Conservation (phyloP, 495 filamentous ascomycete species). For the Xylaria acuta region DNA sequence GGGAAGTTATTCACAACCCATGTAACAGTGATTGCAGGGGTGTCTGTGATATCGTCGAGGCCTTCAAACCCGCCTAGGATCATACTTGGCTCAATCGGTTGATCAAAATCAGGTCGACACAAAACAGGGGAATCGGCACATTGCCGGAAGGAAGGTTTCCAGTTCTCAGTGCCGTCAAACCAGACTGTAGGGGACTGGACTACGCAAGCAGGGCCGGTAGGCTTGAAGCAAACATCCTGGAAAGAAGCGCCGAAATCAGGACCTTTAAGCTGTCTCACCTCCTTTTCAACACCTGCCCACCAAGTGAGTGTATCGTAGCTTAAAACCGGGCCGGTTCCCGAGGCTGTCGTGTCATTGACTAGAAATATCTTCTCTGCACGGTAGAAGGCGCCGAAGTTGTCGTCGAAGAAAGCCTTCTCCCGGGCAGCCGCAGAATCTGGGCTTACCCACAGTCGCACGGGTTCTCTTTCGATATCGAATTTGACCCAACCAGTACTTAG, state of each 20-base stretch:
- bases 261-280: slow-evolving; percentile 73
- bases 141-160: slow-evolving; percentile 69
- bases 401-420: slow-evolving; percentile 93
- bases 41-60: slow-evolving; percentile 70
- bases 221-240: slow-evolving; percentile 91
- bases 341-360: slow-evolving; percentile 78
- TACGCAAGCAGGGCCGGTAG: slow-evolving; percentile 87
- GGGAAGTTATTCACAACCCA: slow-evolving; percentile 95
- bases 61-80: slow-evolving; percentile 81
- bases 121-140: slow-evolving; percentile 80
- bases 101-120: slow-evolving; percentile 85
- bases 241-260: slow-evolving; percentile 66
- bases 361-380: slow-evolving; percentile 92
- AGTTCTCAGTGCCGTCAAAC: slow-evolving; percentile 70
- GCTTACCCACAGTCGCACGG: slow-evolving; percentile 93
- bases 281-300: slow-evolving; percentile 92
- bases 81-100: slow-evolving; percentile 83
- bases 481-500: slow-evolving; percentile 86
- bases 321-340: slow-evolving; percentile 74
- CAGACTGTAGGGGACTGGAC: slow-evolving; percentile 90
- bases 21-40: slow-evolving; percentile 82
- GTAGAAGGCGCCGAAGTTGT: slow-evolving; percentile 95
- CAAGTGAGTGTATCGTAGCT: slow-evolving; percentile 86
- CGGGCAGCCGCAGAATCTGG: slow-evolving; percentile 87
- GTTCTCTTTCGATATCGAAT: slow-evolving; percentile 86